phyloP scores from a whole-genome alignment of 2,329 filamentous ascomycete species.

The Colletotrichum eremochloae region DNA sequence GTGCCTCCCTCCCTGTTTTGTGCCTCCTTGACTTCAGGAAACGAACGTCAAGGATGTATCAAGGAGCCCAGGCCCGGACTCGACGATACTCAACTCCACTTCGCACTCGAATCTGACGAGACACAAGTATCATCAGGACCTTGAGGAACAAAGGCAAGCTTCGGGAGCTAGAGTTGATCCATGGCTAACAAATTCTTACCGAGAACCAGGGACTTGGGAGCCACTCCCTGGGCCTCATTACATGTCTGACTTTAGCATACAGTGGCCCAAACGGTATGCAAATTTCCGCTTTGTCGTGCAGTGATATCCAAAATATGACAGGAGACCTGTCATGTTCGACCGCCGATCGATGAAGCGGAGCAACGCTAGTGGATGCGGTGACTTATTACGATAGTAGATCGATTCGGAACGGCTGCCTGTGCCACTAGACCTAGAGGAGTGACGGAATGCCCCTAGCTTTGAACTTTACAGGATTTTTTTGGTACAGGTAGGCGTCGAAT shows the following conservation, averaged over 20 bases:
- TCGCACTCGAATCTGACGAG: constrained; percentile 25
- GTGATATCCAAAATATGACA: not conserved
- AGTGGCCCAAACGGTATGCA: not conserved
- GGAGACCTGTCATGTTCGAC: constrained; percentile 3
- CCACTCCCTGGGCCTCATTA: constrained; percentile 3
- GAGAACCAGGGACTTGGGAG: constrained; percentile 29
- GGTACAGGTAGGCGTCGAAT: not conserved
- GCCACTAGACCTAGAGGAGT: not conserved
- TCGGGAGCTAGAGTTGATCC: not conserved
- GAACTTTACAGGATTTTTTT: not conserved
- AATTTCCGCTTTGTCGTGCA: constrained; percentile 1
- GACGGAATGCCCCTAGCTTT: not conserved
- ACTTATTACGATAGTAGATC: not conserved
- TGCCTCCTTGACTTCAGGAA: not conserved
- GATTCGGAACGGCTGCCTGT: constrained; percentile 9
- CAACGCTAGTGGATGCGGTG: constrained; percentile 8
- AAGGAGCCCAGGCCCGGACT: constrained; percentile 5
- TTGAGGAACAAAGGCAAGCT: not conserved
- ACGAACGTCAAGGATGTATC: constrained; percentile 12
- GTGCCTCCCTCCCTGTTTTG: not conserved
- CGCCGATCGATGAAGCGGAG: constrained; percentile 27
- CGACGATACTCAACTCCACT: constrained; percentile 10
- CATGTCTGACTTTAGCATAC: constrained; percentile 1
- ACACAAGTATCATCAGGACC: not conserved
- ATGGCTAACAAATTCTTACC: constrained; percentile 17